Conservation (phyloP, 208 protist genomes). For the Endotrypanum monterogeii region DNA sequence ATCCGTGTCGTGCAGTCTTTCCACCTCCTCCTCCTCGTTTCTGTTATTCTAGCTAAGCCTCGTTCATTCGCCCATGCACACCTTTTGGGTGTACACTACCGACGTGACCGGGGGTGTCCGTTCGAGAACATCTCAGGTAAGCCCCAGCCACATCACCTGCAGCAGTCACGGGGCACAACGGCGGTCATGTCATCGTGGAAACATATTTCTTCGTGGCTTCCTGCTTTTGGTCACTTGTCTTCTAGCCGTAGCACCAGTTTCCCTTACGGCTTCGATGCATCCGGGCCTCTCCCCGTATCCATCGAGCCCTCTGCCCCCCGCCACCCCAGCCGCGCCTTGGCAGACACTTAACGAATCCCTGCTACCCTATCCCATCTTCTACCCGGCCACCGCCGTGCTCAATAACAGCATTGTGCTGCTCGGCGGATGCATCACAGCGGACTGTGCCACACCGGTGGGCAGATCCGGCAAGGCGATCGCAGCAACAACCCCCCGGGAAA, state of each 20-base stretch:
- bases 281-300: neutral
- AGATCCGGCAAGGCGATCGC: neutral
- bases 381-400: constrained; percentile 27
- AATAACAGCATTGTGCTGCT: constrained; percentile 27
- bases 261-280: neutral
- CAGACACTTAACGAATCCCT: constrained; percentile 26
- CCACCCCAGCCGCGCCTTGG: constrained; percentile 20
- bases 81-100: neutral
- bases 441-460: constrained; percentile 17
- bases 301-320: constrained; percentile 7
- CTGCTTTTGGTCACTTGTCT: neutral
- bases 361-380: constrained; percentile 34
- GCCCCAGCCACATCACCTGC: neutral
- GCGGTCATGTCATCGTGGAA: neutral
- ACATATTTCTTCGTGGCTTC: neutral
- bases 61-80: neutral
- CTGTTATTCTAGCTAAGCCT: neutral
- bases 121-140: neutral
- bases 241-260: neutral
- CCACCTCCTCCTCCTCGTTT: neutral
- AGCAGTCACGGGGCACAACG: neutral
- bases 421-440: constrained; percentile 23
- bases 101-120: neutral
- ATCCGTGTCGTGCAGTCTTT: neutral
- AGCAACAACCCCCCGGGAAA: neutral